Percentiles rank a stretch among this genome's conserved stretches.
Evolutionary conservation across 768 basidiomycete genomes (phyloP).

Genomic region (Agaricus subrufescens): DNA sequence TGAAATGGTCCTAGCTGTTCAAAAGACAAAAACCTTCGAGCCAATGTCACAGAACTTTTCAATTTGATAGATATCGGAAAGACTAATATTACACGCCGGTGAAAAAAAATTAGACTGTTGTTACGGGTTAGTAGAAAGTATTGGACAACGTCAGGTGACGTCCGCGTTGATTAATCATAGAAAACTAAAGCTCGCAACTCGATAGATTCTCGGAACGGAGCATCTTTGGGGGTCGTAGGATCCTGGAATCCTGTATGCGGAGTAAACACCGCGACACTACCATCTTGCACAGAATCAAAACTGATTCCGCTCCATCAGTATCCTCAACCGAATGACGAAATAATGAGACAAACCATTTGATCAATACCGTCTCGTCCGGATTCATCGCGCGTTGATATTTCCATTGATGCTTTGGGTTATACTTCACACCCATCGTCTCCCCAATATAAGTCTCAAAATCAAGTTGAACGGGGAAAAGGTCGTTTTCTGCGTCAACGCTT

Average conservation of each 20-base stretch:
- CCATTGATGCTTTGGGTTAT: constrained; percentile 46
- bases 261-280: constrained; percentile 46
- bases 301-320: background rate
- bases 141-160: no score
- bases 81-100: no score
- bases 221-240: constrained; percentile 42
- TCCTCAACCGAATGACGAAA: background rate
- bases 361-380: constrained; percentile 43
- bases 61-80: no score
- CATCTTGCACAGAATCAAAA: constrained; percentile 30
- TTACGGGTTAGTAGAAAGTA: no score
- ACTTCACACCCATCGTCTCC: constrained; percentile 42
- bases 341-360: constrained; percentile 41
- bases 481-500: constrained; percentile 32
- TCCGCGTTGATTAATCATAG: constrained; percentile 32
- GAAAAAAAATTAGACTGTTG: no score
- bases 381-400: constrained; percentile 42
- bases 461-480: constrained; percentile 39
- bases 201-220: constrained; percentile 51
- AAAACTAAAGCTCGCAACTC: constrained; percentile 60
- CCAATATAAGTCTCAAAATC: constrained; percentile 46
- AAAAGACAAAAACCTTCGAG: background rate
- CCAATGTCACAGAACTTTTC: no score
- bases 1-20: no score
- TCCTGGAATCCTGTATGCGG: constrained; percentile 61